A percentile compares a stretch with the other conserved stretches of the same genome.
These are phyloP conservation scores for Trapa bicornis DNA, from an alignment of 345 rosid species.

Conservation along the genomic window DNA sequence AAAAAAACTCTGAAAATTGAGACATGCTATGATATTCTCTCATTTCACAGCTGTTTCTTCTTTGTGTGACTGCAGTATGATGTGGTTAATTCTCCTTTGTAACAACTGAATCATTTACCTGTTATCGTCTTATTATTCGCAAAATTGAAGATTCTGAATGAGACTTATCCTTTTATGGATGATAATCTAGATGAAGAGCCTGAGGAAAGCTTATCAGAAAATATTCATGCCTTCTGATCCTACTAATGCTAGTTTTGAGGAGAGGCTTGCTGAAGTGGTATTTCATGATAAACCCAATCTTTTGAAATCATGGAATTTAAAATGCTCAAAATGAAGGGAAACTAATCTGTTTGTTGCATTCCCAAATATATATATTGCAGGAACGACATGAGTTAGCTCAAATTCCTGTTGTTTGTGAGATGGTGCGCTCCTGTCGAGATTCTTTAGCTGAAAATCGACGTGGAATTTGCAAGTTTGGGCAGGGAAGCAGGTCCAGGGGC, in stretches of 20 bases:
- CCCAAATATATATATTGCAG: conserved; percentile 20
- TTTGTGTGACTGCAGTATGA: neutral
- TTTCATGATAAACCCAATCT: conserved; percentile 1
- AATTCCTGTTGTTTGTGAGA: conserved; percentile 38
- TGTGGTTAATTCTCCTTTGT: neutral
- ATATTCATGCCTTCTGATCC: conserved; percentile 59
- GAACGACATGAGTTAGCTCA: conserved; percentile 39
- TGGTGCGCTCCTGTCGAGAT: conserved; percentile 69
- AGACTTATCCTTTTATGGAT: conserved; percentile 9
- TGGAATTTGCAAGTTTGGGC: conserved; percentile 78
- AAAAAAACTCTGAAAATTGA: neutral
- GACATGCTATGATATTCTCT: neutral
- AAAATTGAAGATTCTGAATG: conserved; percentile 2
- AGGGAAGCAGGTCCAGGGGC: conserved; percentile 34
- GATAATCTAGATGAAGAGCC: conserved; percentile 51
- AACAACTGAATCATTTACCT: neutral
- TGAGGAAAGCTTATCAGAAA: conserved; percentile 67
- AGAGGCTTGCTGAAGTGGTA: conserved; percentile 75
- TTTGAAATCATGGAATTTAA: neutral
- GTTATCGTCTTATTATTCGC: neutral
- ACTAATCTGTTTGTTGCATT: neutral
- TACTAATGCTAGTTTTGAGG: conserved; percentile 38
- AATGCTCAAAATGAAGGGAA: neutral
- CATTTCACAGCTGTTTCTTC: neutral
- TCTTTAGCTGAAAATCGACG: conserved; percentile 63